Base-by-base conservation (phyloP, 2,329 filamentous ascomycete genomes). In the Helicocarpus griseus region DNA sequence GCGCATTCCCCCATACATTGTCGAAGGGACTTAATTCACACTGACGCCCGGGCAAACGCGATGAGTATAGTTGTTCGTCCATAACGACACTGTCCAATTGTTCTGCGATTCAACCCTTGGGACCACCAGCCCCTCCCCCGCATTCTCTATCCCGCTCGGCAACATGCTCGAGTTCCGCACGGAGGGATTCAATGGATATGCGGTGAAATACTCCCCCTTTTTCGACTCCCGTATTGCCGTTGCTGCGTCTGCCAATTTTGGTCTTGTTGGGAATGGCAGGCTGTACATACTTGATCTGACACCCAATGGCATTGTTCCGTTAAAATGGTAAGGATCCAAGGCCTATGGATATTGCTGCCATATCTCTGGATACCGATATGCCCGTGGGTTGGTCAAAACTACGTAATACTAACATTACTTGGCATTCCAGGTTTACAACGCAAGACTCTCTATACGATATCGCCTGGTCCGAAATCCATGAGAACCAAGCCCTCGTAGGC, bases 141-240 rank as follows among this genome's bases (percentile, higher is more conserved):
- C 45, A 7, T 35, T 38, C 21, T 35, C n/a, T 24, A 9, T 17
- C 48, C 54, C 56, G 40, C 51, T 53, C 53, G 44, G 43, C 55
- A 61, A 73, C 50, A 96, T 97, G 89, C 84, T 97, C 61, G 89
- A 96, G 72, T 97, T 87, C 73, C 86, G 87, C 57, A 97, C 93
- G 21, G 80, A 88, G 66, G 93, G 93, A 63, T 97, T 82, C 78
- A 95, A 97, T 70, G 90, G 90, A 63, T 96, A 95, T 73, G 88
- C 87, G 60, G 89, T 96, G 70, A 95, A 96, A 73, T 98, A 97
- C 77, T 97, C 91, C 51, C 93, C 93, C 5, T 98, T 96, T 75
- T 95, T 94, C 74, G 93, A 97, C 74, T 93, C 87, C 58, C 84
- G 90, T 57, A 82, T 98, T 57, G 91, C 91, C 52, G 89, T 96